These are phyloP conservation scores for Hyphodiscus hymeniophilus DNA, from an alignment of 495 filamentous ascomycete genomes.

Conservation along the genomic window DNA sequence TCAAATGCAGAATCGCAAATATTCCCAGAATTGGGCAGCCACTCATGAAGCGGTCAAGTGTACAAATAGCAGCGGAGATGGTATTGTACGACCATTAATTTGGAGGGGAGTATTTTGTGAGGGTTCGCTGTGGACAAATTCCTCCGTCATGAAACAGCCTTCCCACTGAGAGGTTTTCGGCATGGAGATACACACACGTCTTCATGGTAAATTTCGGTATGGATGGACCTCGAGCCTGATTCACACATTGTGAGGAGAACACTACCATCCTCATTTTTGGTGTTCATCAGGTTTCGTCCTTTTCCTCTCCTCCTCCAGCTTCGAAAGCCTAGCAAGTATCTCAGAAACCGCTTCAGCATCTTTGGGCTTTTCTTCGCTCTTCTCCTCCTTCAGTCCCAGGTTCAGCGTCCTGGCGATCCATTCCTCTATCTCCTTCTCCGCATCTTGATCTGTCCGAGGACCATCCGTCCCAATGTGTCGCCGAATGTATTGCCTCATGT, in stretches of 20 bases:
- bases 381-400: constrained; percentile 45
- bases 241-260: neutral
- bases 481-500: constrained; percentile 50
- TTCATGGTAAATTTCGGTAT: too few species aligned
- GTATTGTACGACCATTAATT: too few species aligned
- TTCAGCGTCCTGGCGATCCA: constrained; percentile 51
- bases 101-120: too few species aligned
- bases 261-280: neutral
- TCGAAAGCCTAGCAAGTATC: neutral
- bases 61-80: too few species aligned
- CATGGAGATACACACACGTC: too few species aligned
- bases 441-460: constrained; percentile 42
- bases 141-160: too few species aligned
- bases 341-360: constrained; percentile 6
- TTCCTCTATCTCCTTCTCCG: constrained; percentile 61
- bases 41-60: too few species aligned
- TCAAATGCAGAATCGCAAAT: too few species aligned
- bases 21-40: too few species aligned
- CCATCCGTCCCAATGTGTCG: constrained; percentile 35
- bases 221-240: too few species aligned
- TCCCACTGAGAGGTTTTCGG: too few species aligned
- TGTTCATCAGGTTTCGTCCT: neutral
- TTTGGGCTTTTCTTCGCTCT: constrained; percentile 3
- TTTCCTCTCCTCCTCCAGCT: neutral
- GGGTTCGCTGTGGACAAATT: too few species aligned